These are phyloP conservation scores for Zygosaccharomyces sapae DNA, from an alignment of 1,139 yeast species.

Conservation along the genomic window DNA sequence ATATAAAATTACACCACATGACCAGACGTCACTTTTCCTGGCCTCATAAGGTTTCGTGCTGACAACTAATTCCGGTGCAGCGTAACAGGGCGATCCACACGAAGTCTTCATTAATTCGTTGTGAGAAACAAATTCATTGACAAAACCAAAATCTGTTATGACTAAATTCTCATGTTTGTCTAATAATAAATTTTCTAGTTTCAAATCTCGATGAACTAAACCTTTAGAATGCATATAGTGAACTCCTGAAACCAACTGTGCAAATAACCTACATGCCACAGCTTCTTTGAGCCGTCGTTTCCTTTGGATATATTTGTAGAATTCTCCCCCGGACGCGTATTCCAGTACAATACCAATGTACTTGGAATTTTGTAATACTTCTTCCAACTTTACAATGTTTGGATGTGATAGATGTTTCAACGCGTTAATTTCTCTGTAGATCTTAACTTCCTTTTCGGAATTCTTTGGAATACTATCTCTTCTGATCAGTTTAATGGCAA, in stretches of 20 bases:
- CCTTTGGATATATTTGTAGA: conserved; percentile 85
- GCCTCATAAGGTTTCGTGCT: conserved; percentile 86
- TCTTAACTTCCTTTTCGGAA: conserved; percentile 79
- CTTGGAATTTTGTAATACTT: conserved; percentile 88
- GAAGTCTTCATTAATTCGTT: conserved; percentile 88
- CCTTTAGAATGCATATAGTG: conserved; percentile 72
- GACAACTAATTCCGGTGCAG: conserved; percentile 94
- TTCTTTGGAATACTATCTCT: conserved; percentile 81
- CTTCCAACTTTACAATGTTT: conserved; percentile 84
- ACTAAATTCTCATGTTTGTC: conserved; percentile 64
- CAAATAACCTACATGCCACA: conserved; percentile 80
- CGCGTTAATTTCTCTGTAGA: conserved; percentile 90
- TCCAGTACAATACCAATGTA: conserved; percentile 94
- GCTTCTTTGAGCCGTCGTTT: conserved; percentile 83
- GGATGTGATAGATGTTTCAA: conserved; percentile 84
- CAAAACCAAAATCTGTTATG: conserved; percentile 82
- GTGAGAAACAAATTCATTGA: conserved; percentile 69
- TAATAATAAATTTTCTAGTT: conserved; percentile 67
- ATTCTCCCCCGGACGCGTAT: conserved; percentile 96
- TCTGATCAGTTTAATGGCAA: conserved; percentile 87
- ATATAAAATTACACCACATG: conserved; percentile 88
- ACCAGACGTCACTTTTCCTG: conserved; percentile 95
- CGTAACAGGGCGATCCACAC: conserved; percentile 98
- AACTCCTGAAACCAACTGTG: conserved; percentile 91
- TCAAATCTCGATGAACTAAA: conserved; percentile 70